Base-by-base conservation (phyloP, 139 green algal species). In the Coelastrella sp. region DNA sequence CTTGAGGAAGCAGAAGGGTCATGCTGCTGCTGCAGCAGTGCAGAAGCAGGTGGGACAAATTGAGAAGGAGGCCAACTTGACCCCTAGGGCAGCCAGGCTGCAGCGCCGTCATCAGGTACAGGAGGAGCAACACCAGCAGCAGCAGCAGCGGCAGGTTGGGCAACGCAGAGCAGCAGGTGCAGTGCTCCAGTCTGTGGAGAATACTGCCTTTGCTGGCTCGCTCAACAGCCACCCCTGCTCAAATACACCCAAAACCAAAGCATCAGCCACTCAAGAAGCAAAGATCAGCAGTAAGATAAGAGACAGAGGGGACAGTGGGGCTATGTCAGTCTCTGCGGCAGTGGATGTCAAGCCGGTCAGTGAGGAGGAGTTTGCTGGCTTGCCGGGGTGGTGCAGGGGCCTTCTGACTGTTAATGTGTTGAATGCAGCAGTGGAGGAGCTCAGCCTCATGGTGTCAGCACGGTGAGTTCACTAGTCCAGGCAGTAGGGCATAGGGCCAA, bases 401-500 rank as follows among this genome's bases (percentile, higher is more conserved):
- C 53, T 82, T 35, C 75, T 82, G 75, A 82, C 32, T 27, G 53
- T 82, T 3, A 23, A 82, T n/a, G 6, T 82, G 53, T 53, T 82
- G 23, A 82, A 82, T 57, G 53, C 50, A 2, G 75, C 37, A 17
- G 30, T 82, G 21, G 35, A 51, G 23, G 75, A 82, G 53, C 53
- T 82, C 0, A 38, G 50, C 7, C 51, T 53, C 9, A 60, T 82
- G 75, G 35, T 60, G 13, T 51, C 53, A 13, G 75, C 51, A 23
- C 69, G 75, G 75, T 82, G 75, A 40, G 62, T n/a, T n/a, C n/a
- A n/a, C n/a, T n/a, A n/a, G n/a, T n/a, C n/a, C n/a, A n/a, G n/a
- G n/a, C n/a, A n/a, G n/a, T n/a, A n/a, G n/a, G n/a, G n/a, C n/a
- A n/a, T n/a, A n/a, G n/a, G n/a, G n/a, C n/a, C n/a, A n/a, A n/a